phyloP scores from a whole-genome alignment of 345 rosid species.

The Boechera retrofracta region DNA sequence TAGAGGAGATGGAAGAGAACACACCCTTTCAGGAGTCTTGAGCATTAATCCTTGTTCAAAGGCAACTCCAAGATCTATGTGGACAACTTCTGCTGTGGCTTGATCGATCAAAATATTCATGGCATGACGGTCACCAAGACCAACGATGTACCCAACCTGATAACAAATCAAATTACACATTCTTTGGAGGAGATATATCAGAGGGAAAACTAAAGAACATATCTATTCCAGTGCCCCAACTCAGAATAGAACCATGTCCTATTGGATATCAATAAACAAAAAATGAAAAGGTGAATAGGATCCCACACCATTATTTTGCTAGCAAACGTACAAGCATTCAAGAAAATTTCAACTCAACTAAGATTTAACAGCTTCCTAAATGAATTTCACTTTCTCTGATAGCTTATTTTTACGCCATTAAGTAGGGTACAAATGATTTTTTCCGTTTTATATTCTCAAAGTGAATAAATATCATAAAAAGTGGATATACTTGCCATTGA shows the following conservation, averaged over 20 bases:
- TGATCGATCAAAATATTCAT: slow-evolving; percentile 94
- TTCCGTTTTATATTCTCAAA: slow-evolving; percentile 11
- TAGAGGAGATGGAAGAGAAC: slow-evolving; percentile 33
- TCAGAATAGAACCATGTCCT: slow-evolving; percentile 4
- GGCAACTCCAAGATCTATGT: slow-evolving; percentile 99
- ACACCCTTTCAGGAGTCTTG: slow-evolving; percentile 94
- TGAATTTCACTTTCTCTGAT: slow-evolving; percentile 24
- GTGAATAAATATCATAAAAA: slow-evolving; percentile 20
- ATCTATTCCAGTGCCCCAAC: slow-evolving; percentile 7
- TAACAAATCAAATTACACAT: slow-evolving; percentile 25
- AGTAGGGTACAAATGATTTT: not conserved
- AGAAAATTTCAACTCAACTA: not conserved
- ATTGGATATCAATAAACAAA: slow-evolving; percentile 10
- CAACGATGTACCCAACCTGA: slow-evolving; percentile 98
- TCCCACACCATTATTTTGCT: slow-evolving; percentile 8
- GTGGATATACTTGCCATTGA: slow-evolving; percentile 72
- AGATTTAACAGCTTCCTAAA: slow-evolving; percentile 1
- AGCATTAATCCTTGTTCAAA: slow-evolving; percentile 99
- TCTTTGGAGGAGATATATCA: slow-evolving; percentile 3
- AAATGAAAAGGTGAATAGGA: not conserved
- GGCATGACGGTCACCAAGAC: slow-evolving; percentile 97
- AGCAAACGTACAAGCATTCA: slow-evolving; percentile 8
- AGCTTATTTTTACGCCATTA: slow-evolving; percentile 9
- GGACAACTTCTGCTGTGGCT: slow-evolving; percentile 98
- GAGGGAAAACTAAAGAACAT: slow-evolving; percentile 1